Evolutionary conservation across 169 alveolate genomes (phyloP), one percentile per base, ranked within the genome.

Genomic region (Theileria parva): DNA sequence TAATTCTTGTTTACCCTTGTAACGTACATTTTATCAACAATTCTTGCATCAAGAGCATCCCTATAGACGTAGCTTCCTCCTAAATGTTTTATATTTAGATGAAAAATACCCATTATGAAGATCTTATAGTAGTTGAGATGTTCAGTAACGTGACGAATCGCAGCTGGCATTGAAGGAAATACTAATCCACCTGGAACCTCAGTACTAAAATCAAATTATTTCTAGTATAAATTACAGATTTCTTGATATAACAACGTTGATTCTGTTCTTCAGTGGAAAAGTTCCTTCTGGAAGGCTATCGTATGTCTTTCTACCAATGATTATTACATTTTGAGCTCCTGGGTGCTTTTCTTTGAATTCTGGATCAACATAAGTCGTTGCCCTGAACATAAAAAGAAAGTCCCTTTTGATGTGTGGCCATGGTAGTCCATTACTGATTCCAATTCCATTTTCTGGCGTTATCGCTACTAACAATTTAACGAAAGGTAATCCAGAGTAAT

Each of bases 251-350:
- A 95, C 94, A 21, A 95, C 93, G 89, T 96, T 96, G 53, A 92
- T 80, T 34, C 99, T 80, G 64, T 94, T 90, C 21, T 85, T 77
- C 12, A 98, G 88, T 0, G 99, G 99, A 23, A 92, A 88, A 32
- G 44, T 68, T 32, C 77, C 75, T 60, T 79, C 83, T 0, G 98
- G 99, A 27, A 96, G 79, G 48, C 97, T 92, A 51, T 95, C 98
- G 97, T 98, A 98, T 28, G 99, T 97, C 63, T 92, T 95, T 74
- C 98, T 93, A 0, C 99, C 99, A 98, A 97, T 95, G 30, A 97
- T 91, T 32, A 97, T 95, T 25, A 97, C 97, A 80, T 96, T 96
- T 81, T 83, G 88, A 39, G 88, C 25, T 8, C 30, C 39, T 39
- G 80, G 75, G 55, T 77, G 19, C 59, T 32, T 8, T 64, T 68